A percentile compares a stretch with the other conserved stretches of the same genome.
phyloP scores from a whole-genome alignment of 306 rosid species.

The Sophora flavescens region DNA sequence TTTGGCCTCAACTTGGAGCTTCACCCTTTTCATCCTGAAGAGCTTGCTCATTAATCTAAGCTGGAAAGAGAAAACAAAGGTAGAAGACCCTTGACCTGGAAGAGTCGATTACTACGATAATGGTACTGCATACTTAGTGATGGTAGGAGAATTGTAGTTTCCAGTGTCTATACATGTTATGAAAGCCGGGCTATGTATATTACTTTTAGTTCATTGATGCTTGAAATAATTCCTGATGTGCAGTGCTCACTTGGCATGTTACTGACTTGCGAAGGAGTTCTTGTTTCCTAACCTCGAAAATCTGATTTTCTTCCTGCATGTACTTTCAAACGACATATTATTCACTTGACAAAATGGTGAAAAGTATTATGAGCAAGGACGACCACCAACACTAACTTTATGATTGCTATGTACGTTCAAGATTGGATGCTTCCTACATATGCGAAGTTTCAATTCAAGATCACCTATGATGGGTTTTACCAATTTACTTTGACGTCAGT shows the following conservation, averaged over 20 bases:
- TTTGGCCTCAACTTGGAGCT: constrained; percentile 28
- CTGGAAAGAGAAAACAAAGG: constrained; percentile 48
- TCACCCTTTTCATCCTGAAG: constrained; percentile 35
- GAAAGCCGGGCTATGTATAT: neutral
- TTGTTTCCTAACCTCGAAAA: constrained; percentile 28
- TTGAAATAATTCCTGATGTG: constrained; percentile 49
- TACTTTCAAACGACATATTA: constrained; percentile 21
- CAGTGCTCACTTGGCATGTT: constrained; percentile 41
- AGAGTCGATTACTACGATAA: constrained; percentile 43
- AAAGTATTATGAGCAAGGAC: constrained; percentile 2
- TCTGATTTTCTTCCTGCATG: constrained; percentile 24
- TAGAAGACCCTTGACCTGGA: constrained; percentile 45
- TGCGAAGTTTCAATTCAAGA: constrained; percentile 22
- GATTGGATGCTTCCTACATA: constrained; percentile 28
- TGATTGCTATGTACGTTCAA: constrained; percentile 8
- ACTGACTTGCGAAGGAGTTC: constrained; percentile 17
- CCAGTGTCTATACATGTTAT: constrained; percentile 41
- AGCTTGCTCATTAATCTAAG: constrained; percentile 40
- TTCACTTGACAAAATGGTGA: constrained; percentile 2
- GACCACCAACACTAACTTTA: neutral
- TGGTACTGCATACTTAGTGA: constrained; percentile 48
- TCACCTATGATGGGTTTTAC: neutral
- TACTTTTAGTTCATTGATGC: constrained; percentile 42
- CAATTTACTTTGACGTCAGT: neutral
- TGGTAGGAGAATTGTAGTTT: constrained; percentile 43